Base-by-base conservation (phyloP, 208 protist species). In the Crithidia mellificae region DNA sequence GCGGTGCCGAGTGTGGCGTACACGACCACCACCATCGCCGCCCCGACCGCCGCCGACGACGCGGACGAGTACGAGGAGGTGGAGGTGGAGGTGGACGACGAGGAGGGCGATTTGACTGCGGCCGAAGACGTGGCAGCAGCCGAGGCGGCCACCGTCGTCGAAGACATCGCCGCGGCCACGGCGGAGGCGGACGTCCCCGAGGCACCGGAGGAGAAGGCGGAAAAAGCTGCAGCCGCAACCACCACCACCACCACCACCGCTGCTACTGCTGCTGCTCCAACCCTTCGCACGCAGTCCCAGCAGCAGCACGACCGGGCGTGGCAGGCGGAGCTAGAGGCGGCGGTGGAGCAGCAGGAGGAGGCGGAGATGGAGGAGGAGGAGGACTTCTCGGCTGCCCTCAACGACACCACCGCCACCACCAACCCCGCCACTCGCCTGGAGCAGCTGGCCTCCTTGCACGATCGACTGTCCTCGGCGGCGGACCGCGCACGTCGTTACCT, bases 381-480 rank as follows among this genome's bases (percentile, higher is more conserved):
- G 30, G 63, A 66, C 63, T 64, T 70, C 55, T 59, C 54, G 1
- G 55, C 70, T 41, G 62, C 46, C 63, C 41, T 65, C 56, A 27
- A 29, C 27, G 32, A 70, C 52, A 32, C 54, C 39, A 46, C 63
- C 53, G 70, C 62, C 12, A 61, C 54, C 29, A 65, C 54, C n/a
- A n/a, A n/a, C 25, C 70, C 70, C 17, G 47, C 70, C 49, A 46
- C 46, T 17, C 70, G 70, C 39, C 46, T 76, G 50, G 39, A 76
- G 63, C 62, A 76, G 56, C 70, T 76, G 38, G 47, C 70, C 41
- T 69, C 56, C 36, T 63, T 76, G 63, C 70, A 76, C 63, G 70
- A 76, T 76, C 70, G 70, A 76, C 62, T 79, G 73, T 79, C 73
- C 63, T 79, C 73, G 68, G 73, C 73, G 73, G 73, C 73, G 50